These are phyloP conservation scores for Fusarium proliferatum DNA, from an alignment of 2,329 filamentous ascomycete species.

Conservation along the genomic window DNA sequence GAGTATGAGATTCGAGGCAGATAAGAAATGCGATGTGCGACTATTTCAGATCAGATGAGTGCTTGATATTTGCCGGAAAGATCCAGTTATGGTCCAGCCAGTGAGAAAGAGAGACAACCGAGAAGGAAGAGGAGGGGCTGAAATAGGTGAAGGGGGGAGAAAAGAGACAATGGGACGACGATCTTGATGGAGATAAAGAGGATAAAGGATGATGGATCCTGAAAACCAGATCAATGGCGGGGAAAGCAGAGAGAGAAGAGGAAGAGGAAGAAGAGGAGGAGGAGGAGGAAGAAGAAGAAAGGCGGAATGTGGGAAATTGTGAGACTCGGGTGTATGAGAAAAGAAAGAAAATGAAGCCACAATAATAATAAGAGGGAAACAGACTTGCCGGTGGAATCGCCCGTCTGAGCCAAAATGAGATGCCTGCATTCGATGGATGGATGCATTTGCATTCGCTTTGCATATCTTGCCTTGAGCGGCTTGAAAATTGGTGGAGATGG, in stretches of 20 bases:
- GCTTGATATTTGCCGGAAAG: constrained; percentile 35
- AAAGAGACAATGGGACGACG: background rate
- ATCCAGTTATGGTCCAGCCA: constrained; percentile 29
- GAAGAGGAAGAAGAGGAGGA: too few relatives aligned
- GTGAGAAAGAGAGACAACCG: constrained; percentile 27
- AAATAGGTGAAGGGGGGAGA: constrained; percentile 6
- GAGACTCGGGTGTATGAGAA: constrained; percentile 18
- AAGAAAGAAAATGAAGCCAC: constrained; percentile 15
- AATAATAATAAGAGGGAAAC: background rate
- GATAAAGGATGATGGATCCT: background rate
- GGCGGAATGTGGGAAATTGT: background rate
- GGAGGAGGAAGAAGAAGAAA: background rate
- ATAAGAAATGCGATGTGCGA: constrained; percentile 15
- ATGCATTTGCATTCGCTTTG: constrained; percentile 1
- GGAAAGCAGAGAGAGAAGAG: background rate
- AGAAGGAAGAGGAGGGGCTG: constrained; percentile 25
- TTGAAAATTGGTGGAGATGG: constrained; percentile 21
- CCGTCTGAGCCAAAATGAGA: constrained; percentile 19
- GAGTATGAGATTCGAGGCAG: constrained; percentile 12
- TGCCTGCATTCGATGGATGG: constrained; percentile 1
- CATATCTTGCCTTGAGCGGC: constrained; percentile 7
- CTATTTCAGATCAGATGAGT: constrained; percentile 37
- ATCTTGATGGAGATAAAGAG: constrained; percentile 1
- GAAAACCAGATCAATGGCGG: background rate
- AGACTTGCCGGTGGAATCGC: constrained; percentile 1